A percentile compares a stretch with the other conserved stretches of the same genome.
These are phyloP conservation scores for Aspergillus thermomutatus DNA, from an alignment of 2,329 filamentous ascomycete genomes.

Conservation along the genomic window DNA sequence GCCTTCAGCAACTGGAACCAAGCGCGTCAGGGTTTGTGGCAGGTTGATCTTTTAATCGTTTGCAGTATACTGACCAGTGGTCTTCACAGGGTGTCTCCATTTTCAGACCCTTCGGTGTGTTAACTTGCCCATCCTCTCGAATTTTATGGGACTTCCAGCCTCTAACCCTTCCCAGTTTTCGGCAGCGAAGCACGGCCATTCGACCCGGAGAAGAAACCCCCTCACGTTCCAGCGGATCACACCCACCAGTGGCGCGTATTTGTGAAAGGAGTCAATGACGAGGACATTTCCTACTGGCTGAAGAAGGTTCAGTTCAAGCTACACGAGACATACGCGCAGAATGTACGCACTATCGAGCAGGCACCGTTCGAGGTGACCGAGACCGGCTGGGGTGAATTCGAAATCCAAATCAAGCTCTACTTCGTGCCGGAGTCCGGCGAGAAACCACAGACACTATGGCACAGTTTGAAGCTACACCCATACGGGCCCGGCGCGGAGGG, in stretches of 20 bases:
- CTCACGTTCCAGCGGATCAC: slow-evolving; percentile 78
- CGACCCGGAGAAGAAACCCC: slow-evolving; percentile 71
- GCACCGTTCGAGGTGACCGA: slow-evolving; percentile 82
- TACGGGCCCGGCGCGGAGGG: slow-evolving; percentile 77
- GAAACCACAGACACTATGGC: slow-evolving; percentile 94
- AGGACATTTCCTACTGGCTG: slow-evolving; percentile 91
- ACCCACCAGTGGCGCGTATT: slow-evolving; percentile 97
- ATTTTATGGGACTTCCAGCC: neutral
- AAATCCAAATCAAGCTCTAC: slow-evolving; percentile 91
- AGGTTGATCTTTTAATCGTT: neutral
- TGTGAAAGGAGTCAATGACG: slow-evolving; percentile 83
- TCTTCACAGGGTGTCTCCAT: slow-evolving; percentile 41
- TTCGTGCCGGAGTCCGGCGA: slow-evolving; percentile 84
- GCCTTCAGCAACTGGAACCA: slow-evolving; percentile 53
- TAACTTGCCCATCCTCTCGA: neutral
- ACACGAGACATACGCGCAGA: slow-evolving; percentile 93
- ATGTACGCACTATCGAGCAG: slow-evolving; percentile 77
- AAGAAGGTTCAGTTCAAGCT: slow-evolving; percentile 98
- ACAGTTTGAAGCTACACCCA: slow-evolving; percentile 85
- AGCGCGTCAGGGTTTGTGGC: slow-evolving; percentile 49
- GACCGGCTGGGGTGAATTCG: slow-evolving; percentile 97
- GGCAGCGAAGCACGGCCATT: slow-evolving; percentile 77
- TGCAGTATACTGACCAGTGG: slow-evolving; percentile 17
- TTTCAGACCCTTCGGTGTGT: slow-evolving; percentile 46
- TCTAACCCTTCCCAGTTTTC: slow-evolving; percentile 54